Evolutionary conservation across 2,329 filamentous ascomycete genomes (phyloP), one percentile per base, ranked within the genome.

Genomic region (Diaporthe nobilis): DNA sequence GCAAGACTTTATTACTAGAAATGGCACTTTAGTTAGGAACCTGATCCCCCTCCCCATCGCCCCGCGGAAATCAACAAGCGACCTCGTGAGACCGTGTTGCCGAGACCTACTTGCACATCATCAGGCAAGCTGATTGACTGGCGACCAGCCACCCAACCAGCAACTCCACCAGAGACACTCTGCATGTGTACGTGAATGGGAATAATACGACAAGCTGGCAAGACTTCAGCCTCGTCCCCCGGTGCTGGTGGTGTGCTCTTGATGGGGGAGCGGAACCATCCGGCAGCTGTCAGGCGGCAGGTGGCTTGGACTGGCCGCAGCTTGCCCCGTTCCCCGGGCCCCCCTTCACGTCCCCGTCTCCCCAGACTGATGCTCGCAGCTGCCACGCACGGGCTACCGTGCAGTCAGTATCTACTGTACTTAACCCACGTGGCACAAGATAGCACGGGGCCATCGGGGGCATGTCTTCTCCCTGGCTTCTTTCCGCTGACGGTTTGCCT

Each of bases 11-110:
- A 31, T 31, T 31, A 31, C 31, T 31, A 20, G n/a, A 39, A 39
- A 68, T 10, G 37, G 7, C 28, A 37, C 63, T n/a, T 25, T 10
- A 37, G 9, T 25, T 12, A 47, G 20, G 31, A 68, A 39, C 22
- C 44, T 53, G n/a, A 31, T 39, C 44, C 20, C 31, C 63, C 28
- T 20, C 63, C 47, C 17, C 49, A 20, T 28, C 6, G 34, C 65
- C 65, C 47, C 65, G 39, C 49, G 65, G 34, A 70, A 31, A 55
- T 22, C 34, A 53, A 12, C 49, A 70, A 70, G 65, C 49, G 65
- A 70, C 65, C 65, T 70, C 49, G 65, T 55, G 65, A 42, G 34
- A 70, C 65, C 65, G 49, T 55, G n/a, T 51, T 70, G 65, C 65
- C 65, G 65, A 55, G 65, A 42, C 65, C 65, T 20, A 22, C 22